phyloP scores from a whole-genome alignment of 805 yeast genomes.

The Phaffomyces antillensis region DNA sequence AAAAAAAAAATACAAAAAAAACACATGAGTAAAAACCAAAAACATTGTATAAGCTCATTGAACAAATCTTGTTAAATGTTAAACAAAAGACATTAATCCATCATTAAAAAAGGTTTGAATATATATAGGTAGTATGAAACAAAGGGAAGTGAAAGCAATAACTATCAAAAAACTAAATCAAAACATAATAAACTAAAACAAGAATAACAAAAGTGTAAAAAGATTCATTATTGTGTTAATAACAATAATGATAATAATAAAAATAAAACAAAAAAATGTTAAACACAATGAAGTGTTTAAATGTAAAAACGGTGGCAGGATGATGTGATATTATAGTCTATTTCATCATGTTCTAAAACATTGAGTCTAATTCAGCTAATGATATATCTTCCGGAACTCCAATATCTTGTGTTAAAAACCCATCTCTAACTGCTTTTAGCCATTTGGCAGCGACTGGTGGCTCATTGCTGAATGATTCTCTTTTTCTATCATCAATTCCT shows the following conservation, averaged over 20 bases:
- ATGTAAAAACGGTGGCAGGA: neutral
- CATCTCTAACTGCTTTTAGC: slow-evolving; percentile 68
- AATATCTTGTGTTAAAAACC: slow-evolving; percentile 72
- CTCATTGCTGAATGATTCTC: slow-evolving; percentile 18
- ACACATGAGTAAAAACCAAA: neutral
- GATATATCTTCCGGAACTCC: slow-evolving; percentile 74
- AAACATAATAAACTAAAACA: neutral
- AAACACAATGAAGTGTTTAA: neutral
- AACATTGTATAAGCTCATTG: neutral
- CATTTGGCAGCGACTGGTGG: slow-evolving; percentile 47
- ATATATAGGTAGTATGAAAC: neutral
- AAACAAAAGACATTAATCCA: neutral
- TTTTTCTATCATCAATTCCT: slow-evolving; percentile 14
- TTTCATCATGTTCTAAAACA: slow-evolving; percentile 25
- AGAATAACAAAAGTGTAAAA: neutral
- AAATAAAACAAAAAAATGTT: neutral
- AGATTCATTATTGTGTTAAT: neutral
- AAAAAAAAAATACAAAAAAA: neutral
- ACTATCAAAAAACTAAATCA: neutral
- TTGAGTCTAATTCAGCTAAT: slow-evolving; percentile 56
- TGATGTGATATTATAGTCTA: slow-evolving; percentile 8
- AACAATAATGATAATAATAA: neutral
- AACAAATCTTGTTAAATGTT: neutral
- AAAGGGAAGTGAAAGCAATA: neutral
- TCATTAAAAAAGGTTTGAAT: neutral